Percentiles rank a stretch among this genome's conserved stretches.
phyloP scores from a whole-genome alignment of 257 asterid genomes.

The Voacanga thouarsii region DNA sequence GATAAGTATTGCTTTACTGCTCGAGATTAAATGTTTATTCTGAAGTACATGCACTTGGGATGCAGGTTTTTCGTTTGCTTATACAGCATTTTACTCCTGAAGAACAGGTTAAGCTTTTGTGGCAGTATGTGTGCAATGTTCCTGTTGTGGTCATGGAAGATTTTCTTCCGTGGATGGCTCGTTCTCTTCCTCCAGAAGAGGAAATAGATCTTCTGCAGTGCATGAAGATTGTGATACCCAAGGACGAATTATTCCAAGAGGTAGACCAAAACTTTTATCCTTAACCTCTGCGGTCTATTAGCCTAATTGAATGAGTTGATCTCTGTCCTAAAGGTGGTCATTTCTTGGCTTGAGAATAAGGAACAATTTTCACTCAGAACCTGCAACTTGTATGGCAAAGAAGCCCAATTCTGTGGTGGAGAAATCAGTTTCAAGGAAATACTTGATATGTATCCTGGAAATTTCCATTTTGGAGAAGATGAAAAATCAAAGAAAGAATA shows the following conservation, averaged over 20 bases:
- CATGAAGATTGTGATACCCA: constrained; percentile 55
- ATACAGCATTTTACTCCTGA: constrained; percentile 46
- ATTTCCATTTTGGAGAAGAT: constrained; percentile 28
- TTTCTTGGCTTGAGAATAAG: constrained; percentile 61
- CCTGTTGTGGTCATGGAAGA: constrained; percentile 72
- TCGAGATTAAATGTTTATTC: background rate
- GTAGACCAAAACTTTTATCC: constrained; percentile 36
- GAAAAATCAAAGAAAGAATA: constrained; percentile 32
- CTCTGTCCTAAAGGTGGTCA: constrained; percentile 50
- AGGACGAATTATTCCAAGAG: constrained; percentile 70
- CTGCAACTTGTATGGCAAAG: constrained; percentile 34
- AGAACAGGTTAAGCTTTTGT: constrained; percentile 74
- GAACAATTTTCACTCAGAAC: constrained; percentile 35
- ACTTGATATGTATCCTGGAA: constrained; percentile 31
- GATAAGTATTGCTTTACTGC: too few species aligned
- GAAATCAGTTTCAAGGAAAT: constrained; percentile 43
- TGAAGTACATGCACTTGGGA: background rate
- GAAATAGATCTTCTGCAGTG: constrained; percentile 47
- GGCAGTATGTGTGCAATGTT: constrained; percentile 80
- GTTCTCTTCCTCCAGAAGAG: constrained; percentile 51
- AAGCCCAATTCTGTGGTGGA: constrained; percentile 47
- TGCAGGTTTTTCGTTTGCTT: constrained; percentile 79
- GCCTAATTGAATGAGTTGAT: constrained; percentile 26
- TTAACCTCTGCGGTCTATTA: constrained; percentile 19
- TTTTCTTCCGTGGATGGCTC: constrained; percentile 66